Conservation (phyloP, 2,329 filamentous ascomycete genomes). For the Teratosphaeria gauchensis region DNA sequence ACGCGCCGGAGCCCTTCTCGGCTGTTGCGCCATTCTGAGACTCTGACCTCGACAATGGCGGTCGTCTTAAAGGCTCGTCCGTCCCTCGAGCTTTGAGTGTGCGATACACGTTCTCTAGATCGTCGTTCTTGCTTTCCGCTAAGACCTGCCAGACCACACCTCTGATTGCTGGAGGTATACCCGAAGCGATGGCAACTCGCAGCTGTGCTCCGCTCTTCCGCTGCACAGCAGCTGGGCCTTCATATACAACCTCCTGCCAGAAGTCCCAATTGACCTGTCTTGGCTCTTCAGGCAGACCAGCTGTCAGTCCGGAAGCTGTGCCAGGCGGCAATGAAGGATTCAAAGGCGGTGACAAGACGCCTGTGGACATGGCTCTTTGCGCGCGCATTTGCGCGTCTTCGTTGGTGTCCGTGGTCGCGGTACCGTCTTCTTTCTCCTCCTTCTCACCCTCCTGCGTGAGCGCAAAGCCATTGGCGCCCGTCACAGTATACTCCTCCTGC, state of each 20-base stretch:
- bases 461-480: slow-evolving; percentile 9
- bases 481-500: slow-evolving; percentile 32
- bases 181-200: slow-evolving; percentile 80
- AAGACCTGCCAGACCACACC: slow-evolving; percentile 99
- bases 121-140: slow-evolving; percentile 87
- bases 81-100: slow-evolving; percentile 73
- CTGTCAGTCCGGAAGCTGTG: slow-evolving; percentile 71
- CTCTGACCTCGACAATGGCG: slow-evolving; percentile 10
- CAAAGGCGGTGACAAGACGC: slow-evolving; percentile 46
- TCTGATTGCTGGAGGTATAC: slow-evolving; percentile 87
- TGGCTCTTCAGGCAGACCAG: slow-evolving; percentile 62
- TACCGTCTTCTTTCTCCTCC: slow-evolving; percentile 25
- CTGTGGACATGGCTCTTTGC: background rate
- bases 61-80: slow-evolving; percentile 35
- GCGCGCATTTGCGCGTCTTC: slow-evolving; percentile 20
- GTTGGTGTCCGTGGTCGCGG: slow-evolving; percentile 12
- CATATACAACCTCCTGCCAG: slow-evolving; percentile 93
- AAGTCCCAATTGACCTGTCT: slow-evolving; percentile 93
- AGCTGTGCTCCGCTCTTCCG: slow-evolving; percentile 82
- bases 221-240: slow-evolving; percentile 80
- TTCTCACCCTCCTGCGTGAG: slow-evolving; percentile 8
- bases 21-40: slow-evolving; percentile 39
- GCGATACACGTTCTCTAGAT: slow-evolving; percentile 76
- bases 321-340: slow-evolving; percentile 69
- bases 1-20: slow-evolving; percentile 59